phyloP scores from a whole-genome alignment of 805 yeast species.

The Saturnispora diversa region DNA sequence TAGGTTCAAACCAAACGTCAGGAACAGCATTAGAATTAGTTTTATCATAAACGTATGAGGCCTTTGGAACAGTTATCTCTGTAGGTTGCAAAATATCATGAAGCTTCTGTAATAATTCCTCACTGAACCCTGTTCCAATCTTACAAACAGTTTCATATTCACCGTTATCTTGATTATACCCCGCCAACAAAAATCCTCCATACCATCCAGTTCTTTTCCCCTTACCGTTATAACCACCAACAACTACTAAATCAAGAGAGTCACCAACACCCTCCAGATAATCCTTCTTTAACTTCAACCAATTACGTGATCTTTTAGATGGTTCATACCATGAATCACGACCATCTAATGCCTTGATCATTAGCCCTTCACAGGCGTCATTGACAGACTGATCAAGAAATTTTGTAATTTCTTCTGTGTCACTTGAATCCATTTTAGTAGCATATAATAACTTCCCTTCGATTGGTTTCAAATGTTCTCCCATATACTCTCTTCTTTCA shows the following conservation, averaged over 20 bases:
- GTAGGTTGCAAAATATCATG: slow-evolving; percentile 52
- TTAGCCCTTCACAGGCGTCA: slow-evolving; percentile 89
- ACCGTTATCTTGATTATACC: slow-evolving; percentile 84
- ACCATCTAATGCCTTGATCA: slow-evolving; percentile 87
- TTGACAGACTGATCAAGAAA: slow-evolving; percentile 85
- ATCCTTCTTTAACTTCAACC: slow-evolving; percentile 94
- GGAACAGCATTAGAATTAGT: slow-evolving; percentile 62
- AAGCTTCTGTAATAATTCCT: slow-evolving; percentile 61
- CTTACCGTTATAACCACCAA: slow-evolving; percentile 89
- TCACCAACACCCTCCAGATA: slow-evolving; percentile 94
- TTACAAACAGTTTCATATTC: slow-evolving; percentile 94
- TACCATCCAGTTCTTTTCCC: slow-evolving; percentile 94
- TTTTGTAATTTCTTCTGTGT: slow-evolving; percentile 64
- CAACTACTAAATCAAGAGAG: slow-evolving; percentile 83
- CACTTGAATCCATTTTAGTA: slow-evolving; percentile 59
- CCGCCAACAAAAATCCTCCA: slow-evolving; percentile 89
- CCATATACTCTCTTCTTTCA: slow-evolving; percentile 60
- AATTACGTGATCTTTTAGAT: slow-evolving; percentile 86
- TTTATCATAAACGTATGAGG: slow-evolving; percentile 59
- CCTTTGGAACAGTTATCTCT: slow-evolving; percentile 54
- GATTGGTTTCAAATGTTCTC: slow-evolving; percentile 47
- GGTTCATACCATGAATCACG: slow-evolving; percentile 84
- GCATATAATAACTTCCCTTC: slow-evolving; percentile 83
- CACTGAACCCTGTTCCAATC: slow-evolving; percentile 95
- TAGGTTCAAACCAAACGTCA: slow-evolving; percentile 94